Evolutionary conservation across 306 rosid species (phyloP).

Genomic region (Leucaena leucocephala): DNA sequence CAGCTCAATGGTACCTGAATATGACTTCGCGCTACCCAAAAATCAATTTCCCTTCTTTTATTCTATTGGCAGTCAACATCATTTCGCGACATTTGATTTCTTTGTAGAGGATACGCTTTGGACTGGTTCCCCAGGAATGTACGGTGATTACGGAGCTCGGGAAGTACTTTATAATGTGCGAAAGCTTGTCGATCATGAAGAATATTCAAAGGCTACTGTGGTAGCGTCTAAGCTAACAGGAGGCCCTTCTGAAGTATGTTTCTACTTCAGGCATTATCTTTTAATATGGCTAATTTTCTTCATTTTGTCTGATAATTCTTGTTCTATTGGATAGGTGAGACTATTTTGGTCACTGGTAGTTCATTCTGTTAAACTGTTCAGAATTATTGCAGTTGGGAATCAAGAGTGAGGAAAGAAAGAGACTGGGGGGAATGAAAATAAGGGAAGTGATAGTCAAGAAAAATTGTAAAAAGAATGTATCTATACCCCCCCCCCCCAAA

Average conservation of each 20-base stretch:
- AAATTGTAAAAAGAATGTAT: background rate
- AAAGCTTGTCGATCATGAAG: constrained; percentile 56
- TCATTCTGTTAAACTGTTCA: background rate
- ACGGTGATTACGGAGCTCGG: constrained; percentile 60
- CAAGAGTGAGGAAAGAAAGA: background rate
- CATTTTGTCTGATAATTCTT: background rate
- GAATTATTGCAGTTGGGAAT: background rate
- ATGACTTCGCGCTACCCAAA: background rate
- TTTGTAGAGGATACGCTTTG: constrained; percentile 78
- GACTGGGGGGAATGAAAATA: too few species aligned
- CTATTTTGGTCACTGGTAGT: background rate
- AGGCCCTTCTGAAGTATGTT: constrained; percentile 56
- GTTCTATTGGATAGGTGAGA: background rate
- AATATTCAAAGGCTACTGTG: constrained; percentile 62
- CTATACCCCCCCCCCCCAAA: background rate
- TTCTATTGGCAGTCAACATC: background rate
- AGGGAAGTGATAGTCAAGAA: background rate
- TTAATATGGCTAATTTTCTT: constrained; percentile 7
- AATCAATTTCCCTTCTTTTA: background rate
- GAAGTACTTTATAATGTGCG: constrained; percentile 56
- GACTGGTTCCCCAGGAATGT: constrained; percentile 74
- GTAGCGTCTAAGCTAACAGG: constrained; percentile 57
- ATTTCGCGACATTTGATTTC: background rate
- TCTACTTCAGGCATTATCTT: background rate
- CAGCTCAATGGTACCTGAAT: constrained; percentile 63